phyloP scores from a whole-genome alignment of 208 protist species.

The Vickermania ingenoplastis region DNA sequence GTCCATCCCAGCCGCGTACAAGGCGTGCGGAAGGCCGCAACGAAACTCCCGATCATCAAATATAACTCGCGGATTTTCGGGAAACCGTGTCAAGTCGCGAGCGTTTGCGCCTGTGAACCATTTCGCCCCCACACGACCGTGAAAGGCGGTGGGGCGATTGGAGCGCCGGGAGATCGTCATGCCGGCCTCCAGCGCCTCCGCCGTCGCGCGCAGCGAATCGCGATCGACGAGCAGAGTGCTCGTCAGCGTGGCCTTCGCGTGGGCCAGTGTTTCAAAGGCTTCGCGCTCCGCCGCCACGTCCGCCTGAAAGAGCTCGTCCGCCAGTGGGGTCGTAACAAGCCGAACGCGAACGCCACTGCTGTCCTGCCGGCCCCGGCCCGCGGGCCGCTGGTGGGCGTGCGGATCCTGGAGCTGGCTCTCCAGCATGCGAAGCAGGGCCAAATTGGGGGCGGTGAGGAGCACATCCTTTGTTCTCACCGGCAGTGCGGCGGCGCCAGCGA shows the following conservation, averaged over 20 bases:
- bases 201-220: conserved; percentile 31
- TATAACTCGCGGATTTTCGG: conserved; percentile 33
- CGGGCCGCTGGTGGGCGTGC: conserved; percentile 8
- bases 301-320: conserved; percentile 21
- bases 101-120: not conserved
- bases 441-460: conserved; percentile 31
- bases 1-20: conserved; percentile 60
- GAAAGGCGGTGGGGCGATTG: not conserved
- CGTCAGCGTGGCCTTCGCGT: conserved; percentile 66
- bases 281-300: conserved; percentile 39
- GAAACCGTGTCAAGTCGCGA: not conserved
- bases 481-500: not conserved
- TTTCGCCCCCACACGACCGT: not conserved
- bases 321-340: conserved; percentile 40
- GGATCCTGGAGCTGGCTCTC: conserved; percentile 66
- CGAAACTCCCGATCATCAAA: conserved; percentile 86
- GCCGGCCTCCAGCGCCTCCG: conserved; percentile 39
- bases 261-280: conserved; percentile 55
- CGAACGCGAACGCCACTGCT: conserved; percentile 19
- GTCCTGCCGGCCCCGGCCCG: not conserved
- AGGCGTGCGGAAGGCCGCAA: conserved; percentile 55
- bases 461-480: conserved; percentile 13
- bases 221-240: conserved; percentile 54
- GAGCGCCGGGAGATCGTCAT: conserved; percentile 7
- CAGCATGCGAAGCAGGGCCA: conserved; percentile 45